These are phyloP conservation scores for Saitozyma podzolica DNA, from an alignment of 768 basidiomycete genomes.

Conservation along the genomic window DNA sequence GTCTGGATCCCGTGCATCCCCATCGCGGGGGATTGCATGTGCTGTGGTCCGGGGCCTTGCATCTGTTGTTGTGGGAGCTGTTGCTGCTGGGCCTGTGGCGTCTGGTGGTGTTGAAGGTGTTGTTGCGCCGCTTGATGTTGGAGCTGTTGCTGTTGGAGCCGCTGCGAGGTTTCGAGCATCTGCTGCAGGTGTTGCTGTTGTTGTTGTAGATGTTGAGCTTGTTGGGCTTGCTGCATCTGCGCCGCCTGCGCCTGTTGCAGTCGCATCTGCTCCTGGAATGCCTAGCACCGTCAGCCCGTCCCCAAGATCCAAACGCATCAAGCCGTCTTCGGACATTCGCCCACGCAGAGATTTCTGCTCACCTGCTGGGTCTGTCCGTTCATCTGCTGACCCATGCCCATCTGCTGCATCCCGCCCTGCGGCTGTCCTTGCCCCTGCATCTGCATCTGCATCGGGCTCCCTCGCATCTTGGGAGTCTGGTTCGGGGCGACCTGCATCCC, in stretches of 20 bases:
- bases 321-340: too few relatives aligned
- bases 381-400: too few relatives aligned
- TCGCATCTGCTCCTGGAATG: background rate
- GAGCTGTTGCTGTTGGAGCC: constrained; percentile 22
- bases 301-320: background rate
- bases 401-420: too few relatives aligned
- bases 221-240: background rate
- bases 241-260: background rate
- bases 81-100: constrained; percentile 1
- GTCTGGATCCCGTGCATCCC: background rate
- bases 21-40: background rate
- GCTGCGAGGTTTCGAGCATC: constrained; percentile 21
- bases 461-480: background rate
- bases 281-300: background rate
- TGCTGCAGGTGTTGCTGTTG: constrained; percentile 22
- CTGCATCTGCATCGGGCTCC: too few relatives aligned
- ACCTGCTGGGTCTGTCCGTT: too few relatives aligned
- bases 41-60: constrained; percentile 1
- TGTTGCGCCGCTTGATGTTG: constrained; percentile 10
- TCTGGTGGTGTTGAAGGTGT: constrained; percentile 9
- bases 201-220: constrained; percentile 13
- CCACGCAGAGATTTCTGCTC: background rate
- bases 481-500: background rate
- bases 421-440: too few relatives aligned
- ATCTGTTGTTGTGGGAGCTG: constrained; percentile 8